A percentile compares a stretch with the other conserved stretches of the same genome.
Conservation (phyloP, 768 basidiomycete species). For the Lepiota subincarnata region DNA sequence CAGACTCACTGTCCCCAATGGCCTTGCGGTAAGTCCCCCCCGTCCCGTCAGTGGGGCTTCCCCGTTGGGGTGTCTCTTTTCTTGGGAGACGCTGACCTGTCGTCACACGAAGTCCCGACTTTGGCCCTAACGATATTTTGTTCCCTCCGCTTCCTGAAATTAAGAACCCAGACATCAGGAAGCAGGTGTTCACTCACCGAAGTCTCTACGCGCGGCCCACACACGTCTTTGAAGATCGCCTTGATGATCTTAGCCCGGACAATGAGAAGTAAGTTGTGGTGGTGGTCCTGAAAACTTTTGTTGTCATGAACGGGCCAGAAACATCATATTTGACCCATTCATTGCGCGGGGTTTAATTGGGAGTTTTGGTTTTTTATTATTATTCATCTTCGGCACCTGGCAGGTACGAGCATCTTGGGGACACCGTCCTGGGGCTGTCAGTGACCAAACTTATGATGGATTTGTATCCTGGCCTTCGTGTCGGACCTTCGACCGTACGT, state of each 20-base stretch:
- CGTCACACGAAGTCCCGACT: conserved; percentile 32
- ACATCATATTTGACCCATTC: neutral
- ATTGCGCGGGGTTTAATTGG: neutral
- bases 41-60: neutral
- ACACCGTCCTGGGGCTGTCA: conserved; percentile 63
- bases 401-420: conserved; percentile 76
- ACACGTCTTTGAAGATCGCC: conserved; percentile 72
- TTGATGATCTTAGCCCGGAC: conserved; percentile 70
- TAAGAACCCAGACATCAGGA: conserved; percentile 35
- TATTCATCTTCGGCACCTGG: conserved; percentile 4
- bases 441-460: conserved; percentile 64
- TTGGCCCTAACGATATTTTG: conserved; percentile 34
- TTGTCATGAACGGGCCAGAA: conserved; percentile 1
- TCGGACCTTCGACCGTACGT: conserved; percentile 74
- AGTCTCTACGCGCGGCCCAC: conserved; percentile 66
- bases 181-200: conserved; percentile 72
- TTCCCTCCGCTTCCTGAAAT: conserved; percentile 65
- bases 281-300: neutral
- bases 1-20: neutral
- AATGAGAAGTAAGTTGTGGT: conserved; percentile 62
- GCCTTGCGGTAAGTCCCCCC: conserved; percentile 7
- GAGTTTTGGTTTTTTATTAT: conserved; percentile 7
- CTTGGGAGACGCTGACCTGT: neutral
- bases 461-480: conserved; percentile 63
- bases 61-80: neutral